A percentile compares a stretch with the other conserved stretches of the same genome.
These are phyloP conservation scores for Rubia balearica DNA, from an alignment of 305 asterid genomes.

Conservation along the genomic window DNA sequence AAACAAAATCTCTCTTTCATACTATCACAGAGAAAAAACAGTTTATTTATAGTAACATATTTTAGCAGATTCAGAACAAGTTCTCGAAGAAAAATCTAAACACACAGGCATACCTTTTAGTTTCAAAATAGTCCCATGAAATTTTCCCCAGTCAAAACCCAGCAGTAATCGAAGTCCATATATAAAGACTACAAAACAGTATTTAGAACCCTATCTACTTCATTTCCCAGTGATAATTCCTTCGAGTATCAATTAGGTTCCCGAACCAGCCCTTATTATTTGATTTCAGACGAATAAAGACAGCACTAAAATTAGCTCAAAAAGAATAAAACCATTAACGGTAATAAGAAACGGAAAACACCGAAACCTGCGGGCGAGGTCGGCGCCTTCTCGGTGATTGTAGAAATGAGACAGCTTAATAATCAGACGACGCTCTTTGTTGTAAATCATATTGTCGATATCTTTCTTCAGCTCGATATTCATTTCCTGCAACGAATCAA, in stretches of 20 bases:
- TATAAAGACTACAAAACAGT: no score
- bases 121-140: not conserved
- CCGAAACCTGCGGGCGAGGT: conserved; percentile 80
- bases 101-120: no score
- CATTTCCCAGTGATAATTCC: not conserved
- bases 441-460: conserved; percentile 51
- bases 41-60: not conserved
- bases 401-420: conserved; percentile 74
- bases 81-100: not conserved
- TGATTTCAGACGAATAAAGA: not conserved
- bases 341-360: not conserved
- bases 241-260: not conserved
- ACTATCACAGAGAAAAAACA: no score
- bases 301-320: not conserved
- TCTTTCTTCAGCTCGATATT: conserved; percentile 50
- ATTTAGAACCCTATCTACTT: not conserved
- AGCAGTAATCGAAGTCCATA: not conserved
- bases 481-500: conserved; percentile 40
- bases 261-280: not conserved
- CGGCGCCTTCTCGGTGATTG: conserved; percentile 68
- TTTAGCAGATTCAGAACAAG: not conserved
- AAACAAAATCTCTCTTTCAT: not conserved
- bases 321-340: not conserved
- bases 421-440: conserved; percentile 65
- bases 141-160: not conserved